Base-by-base conservation (phyloP, 1,139 yeast species). In the Taphrina deformans region DNA sequence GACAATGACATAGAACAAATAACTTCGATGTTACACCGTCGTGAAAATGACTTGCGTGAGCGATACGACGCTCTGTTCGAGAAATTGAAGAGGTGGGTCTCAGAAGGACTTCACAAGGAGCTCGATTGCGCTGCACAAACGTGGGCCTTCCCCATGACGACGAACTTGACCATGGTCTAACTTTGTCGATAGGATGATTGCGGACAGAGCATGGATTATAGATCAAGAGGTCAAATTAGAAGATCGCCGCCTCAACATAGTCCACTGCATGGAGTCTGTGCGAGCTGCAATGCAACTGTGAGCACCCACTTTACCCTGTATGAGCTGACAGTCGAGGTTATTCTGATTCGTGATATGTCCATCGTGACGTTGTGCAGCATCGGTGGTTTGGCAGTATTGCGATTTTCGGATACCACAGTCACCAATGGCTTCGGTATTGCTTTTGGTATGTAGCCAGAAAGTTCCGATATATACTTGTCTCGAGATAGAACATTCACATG, bases 201-300 rank as follows among this genome's bases (percentile, higher is more conserved):
- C 29, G 3, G 58, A 53, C 24, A 10, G 58, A 14, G 26, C 33
- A 9, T 53, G 58, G 45, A 53, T 53, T 5, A 18, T 53, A 12
- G 41, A 31, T 6, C 21, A 35, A 21, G 48, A 53, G 48, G 48
- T 14, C 7, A 16, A 21, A 9, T n/a, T 53, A 12, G 58, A 53
- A n/a, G 58, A 35, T 9, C 48, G 48, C 9, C 58, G 58, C 21
- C 24, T 38, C 45, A 53, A 24, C 35, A 53, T 53, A 12, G 58
- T 53, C n/a, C 45, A 16, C 6, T 53, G 58, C 33, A 53, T 53
- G 48, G 31, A 38, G 23, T 35, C 48, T 14, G 38, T 53, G 14
- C 24, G 35, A 21, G 35, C 31, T 10, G 58, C 58, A 5, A 38
- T 53, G 35, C 58, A 53, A 31, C 14, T 35, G 58, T 53, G 38